These are phyloP conservation scores for Coffea humblotiana DNA, from an alignment of 305 asterid genomes.

Conservation along the genomic window DNA sequence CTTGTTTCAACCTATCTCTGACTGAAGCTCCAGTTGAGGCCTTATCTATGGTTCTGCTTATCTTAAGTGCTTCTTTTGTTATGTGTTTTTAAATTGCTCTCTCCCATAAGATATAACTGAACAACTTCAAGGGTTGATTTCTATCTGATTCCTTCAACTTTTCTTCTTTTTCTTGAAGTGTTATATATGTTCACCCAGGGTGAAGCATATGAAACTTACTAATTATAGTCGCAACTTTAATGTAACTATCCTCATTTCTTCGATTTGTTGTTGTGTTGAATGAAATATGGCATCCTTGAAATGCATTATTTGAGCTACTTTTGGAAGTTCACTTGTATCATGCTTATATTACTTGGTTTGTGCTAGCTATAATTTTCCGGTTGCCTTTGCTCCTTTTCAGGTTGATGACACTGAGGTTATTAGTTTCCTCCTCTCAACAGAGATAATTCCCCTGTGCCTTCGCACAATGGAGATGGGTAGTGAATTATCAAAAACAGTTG, in stretches of 20 bases:
- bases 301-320: not conserved
- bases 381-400: constrained; percentile 37
- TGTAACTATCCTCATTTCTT: not conserved
- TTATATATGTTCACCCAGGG: not conserved
- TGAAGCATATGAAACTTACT: not conserved
- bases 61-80: not conserved
- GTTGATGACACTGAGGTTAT: constrained; percentile 95
- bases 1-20: not conserved
- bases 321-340: not conserved
- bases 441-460: constrained; percentile 91
- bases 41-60: not conserved
- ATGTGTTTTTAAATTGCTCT: not conserved
- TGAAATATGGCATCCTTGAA: not conserved
- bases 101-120: not conserved
- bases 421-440: constrained; percentile 88
- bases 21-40: not conserved
- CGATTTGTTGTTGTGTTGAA: not conserved
- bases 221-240: not conserved
- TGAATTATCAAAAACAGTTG: constrained; percentile 87
- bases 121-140: not conserved
- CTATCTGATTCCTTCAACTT: not conserved
- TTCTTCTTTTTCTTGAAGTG: not conserved
- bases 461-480: constrained; percentile 99
- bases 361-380: not conserved
- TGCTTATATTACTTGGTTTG: not conserved